Evolutionary conservation across 2,329 filamentous ascomycete species (phyloP).

Genomic region (Teratosphaeria viscida): DNA sequence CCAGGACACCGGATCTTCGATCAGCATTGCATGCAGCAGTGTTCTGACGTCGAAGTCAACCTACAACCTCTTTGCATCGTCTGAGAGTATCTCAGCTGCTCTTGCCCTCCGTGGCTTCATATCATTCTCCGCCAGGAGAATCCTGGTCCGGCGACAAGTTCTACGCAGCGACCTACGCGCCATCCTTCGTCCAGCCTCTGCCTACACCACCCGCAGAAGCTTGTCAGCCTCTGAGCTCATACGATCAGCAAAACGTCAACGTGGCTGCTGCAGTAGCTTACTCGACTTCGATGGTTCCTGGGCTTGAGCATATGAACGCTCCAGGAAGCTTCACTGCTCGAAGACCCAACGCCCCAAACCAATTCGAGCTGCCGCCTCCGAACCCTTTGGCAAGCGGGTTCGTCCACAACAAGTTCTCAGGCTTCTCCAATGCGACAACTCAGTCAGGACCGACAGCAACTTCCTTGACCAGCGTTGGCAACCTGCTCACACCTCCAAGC

Average conservation of each 20-base stretch:
- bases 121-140: constrained; percentile 18
- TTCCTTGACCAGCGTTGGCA: constrained; percentile 44
- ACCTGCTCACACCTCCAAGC: constrained; percentile 52
- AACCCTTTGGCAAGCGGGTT: constrained; percentile 35
- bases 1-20: constrained; percentile 20
- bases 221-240: constrained; percentile 19
- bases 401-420: constrained; percentile 42
- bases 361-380: constrained; percentile 61
- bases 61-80: constrained; percentile 3
- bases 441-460: constrained; percentile 36
- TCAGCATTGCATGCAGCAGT: constrained; percentile 16
- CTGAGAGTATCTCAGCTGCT: constrained; percentile 6
- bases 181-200: constrained; percentile 17
- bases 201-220: constrained; percentile 21
- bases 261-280: constrained; percentile 54
- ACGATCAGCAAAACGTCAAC: constrained; percentile 37
- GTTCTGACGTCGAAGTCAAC: constrained; percentile 11
- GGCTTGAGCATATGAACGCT: constrained; percentile 49
- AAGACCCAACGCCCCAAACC: constrained; percentile 56
- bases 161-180: constrained; percentile 11
- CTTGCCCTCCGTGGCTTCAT: constrained; percentile 24
- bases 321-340: constrained; percentile 59
- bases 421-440: constrained; percentile 26
- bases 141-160: constrained; percentile 19
- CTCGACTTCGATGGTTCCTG: constrained; percentile 50